These are phyloP conservation scores for Emmonsiellopsis sp. DNA, from an alignment of 2,329 filamentous ascomycete genomes.

Conservation along the genomic window DNA sequence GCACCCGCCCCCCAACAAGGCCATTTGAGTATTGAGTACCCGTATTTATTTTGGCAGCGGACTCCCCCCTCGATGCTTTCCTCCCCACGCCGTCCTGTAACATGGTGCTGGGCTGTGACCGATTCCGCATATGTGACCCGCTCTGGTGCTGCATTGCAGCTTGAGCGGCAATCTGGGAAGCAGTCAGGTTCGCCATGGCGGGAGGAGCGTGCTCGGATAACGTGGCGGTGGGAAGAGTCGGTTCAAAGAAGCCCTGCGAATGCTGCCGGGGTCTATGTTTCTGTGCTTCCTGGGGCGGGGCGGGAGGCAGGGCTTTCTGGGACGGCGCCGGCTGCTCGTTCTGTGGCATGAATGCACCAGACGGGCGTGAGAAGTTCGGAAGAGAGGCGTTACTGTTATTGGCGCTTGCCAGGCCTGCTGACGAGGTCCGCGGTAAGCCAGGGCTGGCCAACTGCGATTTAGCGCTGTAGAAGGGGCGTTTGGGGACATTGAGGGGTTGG, in stretches of 20 bases:
- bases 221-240: constrained; percentile 48
- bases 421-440: constrained; percentile 20
- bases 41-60: constrained; percentile 21
- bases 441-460: constrained; percentile 18
- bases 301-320: constrained; percentile 29
- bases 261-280: constrained; percentile 41
- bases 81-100: constrained; percentile 24
- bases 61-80: constrained; percentile 26
- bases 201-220: constrained; percentile 30
- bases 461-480: constrained; percentile 27
- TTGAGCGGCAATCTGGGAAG: constrained; percentile 57
- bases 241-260: constrained; percentile 60
- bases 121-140: constrained; percentile 37
- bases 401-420: constrained; percentile 15
- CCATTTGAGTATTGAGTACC: constrained; percentile 40
- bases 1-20: constrained; percentile 38
- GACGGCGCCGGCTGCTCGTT: constrained; percentile 20
- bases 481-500: constrained; percentile 33
- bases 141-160: constrained; percentile 51
- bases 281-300: constrained; percentile 24
- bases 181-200: constrained; percentile 38
- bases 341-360: constrained; percentile 29
- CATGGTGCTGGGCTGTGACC: constrained; percentile 43
- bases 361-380: constrained; percentile 23
- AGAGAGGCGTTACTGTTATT: constrained; percentile 27